Evolutionary conservation across 2,329 filamentous ascomycete genomes (phyloP).

Genomic region (Penicillium brasilianum): DNA sequence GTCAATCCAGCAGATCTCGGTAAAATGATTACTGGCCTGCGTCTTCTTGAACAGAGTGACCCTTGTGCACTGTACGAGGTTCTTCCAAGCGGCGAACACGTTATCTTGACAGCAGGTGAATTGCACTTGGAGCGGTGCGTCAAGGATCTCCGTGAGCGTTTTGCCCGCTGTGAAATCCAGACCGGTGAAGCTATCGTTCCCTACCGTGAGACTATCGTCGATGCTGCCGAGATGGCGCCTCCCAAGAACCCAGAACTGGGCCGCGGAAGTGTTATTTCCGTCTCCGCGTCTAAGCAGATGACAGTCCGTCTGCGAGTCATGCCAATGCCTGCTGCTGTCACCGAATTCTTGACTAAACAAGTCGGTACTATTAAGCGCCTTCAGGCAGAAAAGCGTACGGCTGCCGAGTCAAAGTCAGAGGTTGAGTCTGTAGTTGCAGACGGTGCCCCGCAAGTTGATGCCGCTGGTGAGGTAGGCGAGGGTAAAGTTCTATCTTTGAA

Average conservation of each 20-base stretch:
- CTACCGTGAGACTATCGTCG: slow-evolving; percentile 89
- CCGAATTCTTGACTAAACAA: slow-evolving; percentile 84
- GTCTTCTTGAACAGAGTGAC: slow-evolving; percentile 88
- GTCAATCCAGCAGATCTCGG: slow-evolving; percentile 86
- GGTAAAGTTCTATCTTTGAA: slow-evolving; percentile 68
- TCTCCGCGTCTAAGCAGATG: slow-evolving; percentile 85
- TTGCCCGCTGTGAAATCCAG: slow-evolving; percentile 92
- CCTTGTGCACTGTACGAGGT: slow-evolving; percentile 96
- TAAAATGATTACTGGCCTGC: slow-evolving; percentile 90
- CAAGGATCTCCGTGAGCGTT: slow-evolving; percentile 89
- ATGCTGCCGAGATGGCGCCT: slow-evolving; percentile 87
- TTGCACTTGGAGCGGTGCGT: slow-evolving; percentile 91
- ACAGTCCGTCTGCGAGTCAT: slow-evolving; percentile 76
- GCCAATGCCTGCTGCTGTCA: slow-evolving; percentile 77
- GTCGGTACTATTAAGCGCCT: slow-evolving; percentile 76
- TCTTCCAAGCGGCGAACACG: slow-evolving; percentile 90
- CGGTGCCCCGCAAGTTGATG: slow-evolving; percentile 41
- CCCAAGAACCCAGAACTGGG: slow-evolving; percentile 85
- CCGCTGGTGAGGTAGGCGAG: slow-evolving; percentile 59
- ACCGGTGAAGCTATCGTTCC: slow-evolving; percentile 93
- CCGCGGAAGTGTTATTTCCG: slow-evolving; percentile 74
- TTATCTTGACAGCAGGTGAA: slow-evolving; percentile 91
- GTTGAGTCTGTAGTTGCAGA: slow-evolving; percentile 48
- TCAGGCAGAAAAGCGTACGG: slow-evolving; percentile 70
- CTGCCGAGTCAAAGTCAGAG: slow-evolving; percentile 48